Conservation (phyloP, 208 protist species). For the Leishmania tarentolae region DNA sequence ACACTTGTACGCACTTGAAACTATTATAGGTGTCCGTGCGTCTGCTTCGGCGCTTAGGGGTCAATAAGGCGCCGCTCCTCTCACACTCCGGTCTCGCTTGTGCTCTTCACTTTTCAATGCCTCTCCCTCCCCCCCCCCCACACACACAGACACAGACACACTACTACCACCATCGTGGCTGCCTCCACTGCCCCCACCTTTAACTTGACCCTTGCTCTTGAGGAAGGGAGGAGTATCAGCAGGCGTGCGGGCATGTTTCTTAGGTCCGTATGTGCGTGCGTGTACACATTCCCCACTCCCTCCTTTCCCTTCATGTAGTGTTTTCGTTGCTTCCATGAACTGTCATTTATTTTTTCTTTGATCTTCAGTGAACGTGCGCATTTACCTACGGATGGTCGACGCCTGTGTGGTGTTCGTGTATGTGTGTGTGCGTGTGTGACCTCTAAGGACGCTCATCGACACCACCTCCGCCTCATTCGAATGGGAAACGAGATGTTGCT, state of each 20-base stretch:
- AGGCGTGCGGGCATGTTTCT: neutral
- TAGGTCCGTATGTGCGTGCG: neutral
- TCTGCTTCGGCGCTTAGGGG: neutral
- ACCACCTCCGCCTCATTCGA: neutral
- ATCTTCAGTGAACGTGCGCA: neutral
- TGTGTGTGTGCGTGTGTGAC: neutral
- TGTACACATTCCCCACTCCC: neutral
- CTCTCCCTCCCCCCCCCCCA: neutral
- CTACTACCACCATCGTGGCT: neutral
- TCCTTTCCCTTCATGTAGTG: neutral
- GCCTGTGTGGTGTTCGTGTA: neutral
- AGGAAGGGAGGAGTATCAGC: neutral
- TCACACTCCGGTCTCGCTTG: neutral
- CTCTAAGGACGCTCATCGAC: neutral
- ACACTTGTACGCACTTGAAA: neutral
- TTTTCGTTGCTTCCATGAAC: neutral
- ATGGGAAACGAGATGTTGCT: neutral
- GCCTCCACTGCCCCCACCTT: neutral
- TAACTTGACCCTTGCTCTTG: neutral
- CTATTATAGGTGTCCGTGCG: neutral
- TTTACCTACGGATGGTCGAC: neutral
- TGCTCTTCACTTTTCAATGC: neutral
- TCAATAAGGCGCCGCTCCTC: neutral
- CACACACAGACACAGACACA: too few relatives aligned
- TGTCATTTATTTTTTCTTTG: too few relatives aligned